phyloP scores from a whole-genome alignment of 371 early-diverging fungal species.

The Amoeboaphelidium protococcarum region DNA sequence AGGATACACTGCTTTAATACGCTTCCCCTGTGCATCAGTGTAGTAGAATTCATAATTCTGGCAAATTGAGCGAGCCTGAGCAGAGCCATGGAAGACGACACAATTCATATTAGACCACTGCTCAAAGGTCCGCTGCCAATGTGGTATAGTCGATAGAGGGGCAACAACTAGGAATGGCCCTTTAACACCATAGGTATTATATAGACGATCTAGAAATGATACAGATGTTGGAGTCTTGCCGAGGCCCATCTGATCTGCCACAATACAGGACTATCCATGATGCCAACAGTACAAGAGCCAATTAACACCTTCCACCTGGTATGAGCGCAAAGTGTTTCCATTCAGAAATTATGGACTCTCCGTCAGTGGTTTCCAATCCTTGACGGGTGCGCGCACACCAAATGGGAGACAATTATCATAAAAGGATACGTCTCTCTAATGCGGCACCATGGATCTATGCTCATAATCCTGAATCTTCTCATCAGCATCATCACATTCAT shows the following conservation, averaged over 20 bases:
- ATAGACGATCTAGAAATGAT: slow-evolving; percentile 33
- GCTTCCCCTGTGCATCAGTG: slow-evolving; percentile 19
- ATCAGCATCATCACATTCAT: slow-evolving; percentile 15
- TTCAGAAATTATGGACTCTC: slow-evolving; percentile 35
- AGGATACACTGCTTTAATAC: slow-evolving; percentile 6
- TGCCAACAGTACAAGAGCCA: slow-evolving; percentile 43
- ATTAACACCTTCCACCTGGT: slow-evolving; percentile 42
- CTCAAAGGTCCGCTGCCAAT: slow-evolving; percentile 27
- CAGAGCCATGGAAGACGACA: slow-evolving; percentile 37
- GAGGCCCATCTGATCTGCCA: slow-evolving; percentile 65
- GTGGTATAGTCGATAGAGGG: slow-evolving; percentile 43
- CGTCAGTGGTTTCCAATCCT: slow-evolving; percentile 26
- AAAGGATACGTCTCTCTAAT: background rate
- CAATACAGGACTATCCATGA: slow-evolving; percentile 31
- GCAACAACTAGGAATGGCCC: slow-evolving; percentile 50
- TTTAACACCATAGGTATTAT: slow-evolving; percentile 23
- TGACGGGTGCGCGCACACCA: slow-evolving; percentile 7
- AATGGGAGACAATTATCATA: slow-evolving; percentile 6
- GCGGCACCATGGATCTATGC: background rate
- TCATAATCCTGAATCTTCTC: slow-evolving; percentile 8
- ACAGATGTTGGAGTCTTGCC: slow-evolving; percentile 65
- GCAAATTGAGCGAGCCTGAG: slow-evolving; percentile 24
- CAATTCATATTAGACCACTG: slow-evolving; percentile 50
- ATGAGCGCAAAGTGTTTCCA: slow-evolving; percentile 33
- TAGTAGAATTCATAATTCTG: slow-evolving; percentile 41